Percentiles rank a stretch among this genome's conserved stretches.
Evolutionary conservation across 179 eudicot species (phyloP).

Genomic region (Kewa caespitosa): DNA sequence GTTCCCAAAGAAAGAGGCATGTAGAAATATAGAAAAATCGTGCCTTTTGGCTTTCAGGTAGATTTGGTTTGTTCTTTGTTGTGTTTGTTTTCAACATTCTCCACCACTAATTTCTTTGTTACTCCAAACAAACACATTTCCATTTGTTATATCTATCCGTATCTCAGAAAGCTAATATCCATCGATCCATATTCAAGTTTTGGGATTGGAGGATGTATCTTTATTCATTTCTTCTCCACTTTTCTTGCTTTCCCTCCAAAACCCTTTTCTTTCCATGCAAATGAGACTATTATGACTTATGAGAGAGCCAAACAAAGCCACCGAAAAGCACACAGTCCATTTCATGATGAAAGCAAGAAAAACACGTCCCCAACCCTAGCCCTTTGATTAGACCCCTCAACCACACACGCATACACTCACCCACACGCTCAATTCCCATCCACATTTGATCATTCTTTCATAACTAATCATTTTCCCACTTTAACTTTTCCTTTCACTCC

Average conservation of each 20-base stretch:
- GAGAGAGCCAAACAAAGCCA: slow-evolving; percentile 44
- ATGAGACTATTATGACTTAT: not conserved
- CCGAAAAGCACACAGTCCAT: slow-evolving; percentile 65
- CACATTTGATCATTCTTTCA: no score
- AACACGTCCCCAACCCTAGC: slow-evolving; percentile 19
- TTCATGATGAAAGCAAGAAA: slow-evolving; percentile 59
- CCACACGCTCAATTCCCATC: slow-evolving; percentile 22
- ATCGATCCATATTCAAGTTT: slow-evolving; percentile 5
- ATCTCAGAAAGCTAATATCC: slow-evolving; percentile 14
- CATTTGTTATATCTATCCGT: slow-evolving; percentile 12
- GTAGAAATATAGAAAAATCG: not conserved
- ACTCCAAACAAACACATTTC: not conserved
- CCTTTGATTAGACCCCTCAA: slow-evolving; percentile 66
- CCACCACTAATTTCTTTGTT: not conserved
- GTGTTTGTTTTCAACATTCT: slow-evolving; percentile 11
- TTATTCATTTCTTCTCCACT: not conserved
- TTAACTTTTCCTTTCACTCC: not conserved
- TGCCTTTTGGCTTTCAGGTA: slow-evolving; percentile 26
- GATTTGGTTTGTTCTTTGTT: slow-evolving; percentile 20
- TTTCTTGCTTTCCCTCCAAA: not conserved
- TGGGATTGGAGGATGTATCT: slow-evolving; percentile 16
- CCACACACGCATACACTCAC: slow-evolving; percentile 44
- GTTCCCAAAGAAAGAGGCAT: slow-evolving; percentile 26
- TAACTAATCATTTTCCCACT: slow-evolving; percentile 16
- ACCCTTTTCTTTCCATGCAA: not conserved